phyloP scores from a whole-genome alignment of 495 filamentous ascomycete genomes.

The Paragyromitra xinjiangensis region DNA sequence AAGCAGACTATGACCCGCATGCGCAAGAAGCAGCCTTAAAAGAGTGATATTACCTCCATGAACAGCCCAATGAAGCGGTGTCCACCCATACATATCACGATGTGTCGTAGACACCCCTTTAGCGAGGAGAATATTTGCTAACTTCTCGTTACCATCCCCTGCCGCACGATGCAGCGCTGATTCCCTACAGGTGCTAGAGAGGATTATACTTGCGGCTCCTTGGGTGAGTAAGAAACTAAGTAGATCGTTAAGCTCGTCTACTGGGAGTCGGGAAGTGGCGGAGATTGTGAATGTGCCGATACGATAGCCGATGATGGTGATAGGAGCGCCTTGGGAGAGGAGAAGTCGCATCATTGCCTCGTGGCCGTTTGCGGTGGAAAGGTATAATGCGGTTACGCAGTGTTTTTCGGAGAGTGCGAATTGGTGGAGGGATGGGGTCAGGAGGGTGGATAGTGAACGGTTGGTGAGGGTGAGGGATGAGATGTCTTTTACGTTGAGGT shows the following conservation, averaged over 20 bases:
- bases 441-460: not conserved
- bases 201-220: not conserved
- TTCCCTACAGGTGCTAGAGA: not conserved
- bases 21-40: not conserved
- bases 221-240: not conserved
- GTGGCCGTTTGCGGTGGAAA: not conserved
- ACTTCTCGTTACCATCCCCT: not conserved
- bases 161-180: not conserved
- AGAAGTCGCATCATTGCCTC: not conserved
- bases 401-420: not conserved
- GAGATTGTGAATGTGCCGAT: not conserved
- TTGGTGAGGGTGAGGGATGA: not conserved
- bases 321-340: slow-evolving; percentile 1
- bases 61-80: not conserved
- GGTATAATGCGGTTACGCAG: slow-evolving; percentile 7
- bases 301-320: not conserved
- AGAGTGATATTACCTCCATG: not conserved
- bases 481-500: not conserved
- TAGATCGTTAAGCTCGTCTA: not conserved
- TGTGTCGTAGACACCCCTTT: not conserved
- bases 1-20: not conserved
- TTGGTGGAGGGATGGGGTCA: not conserved
- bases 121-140: not conserved
- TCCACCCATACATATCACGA: slow-evolving; percentile 7
- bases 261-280: not conserved